Conservation (phyloP, 2,329 filamentous ascomycete genomes). For the Coniochaeta prunicola region DNA sequence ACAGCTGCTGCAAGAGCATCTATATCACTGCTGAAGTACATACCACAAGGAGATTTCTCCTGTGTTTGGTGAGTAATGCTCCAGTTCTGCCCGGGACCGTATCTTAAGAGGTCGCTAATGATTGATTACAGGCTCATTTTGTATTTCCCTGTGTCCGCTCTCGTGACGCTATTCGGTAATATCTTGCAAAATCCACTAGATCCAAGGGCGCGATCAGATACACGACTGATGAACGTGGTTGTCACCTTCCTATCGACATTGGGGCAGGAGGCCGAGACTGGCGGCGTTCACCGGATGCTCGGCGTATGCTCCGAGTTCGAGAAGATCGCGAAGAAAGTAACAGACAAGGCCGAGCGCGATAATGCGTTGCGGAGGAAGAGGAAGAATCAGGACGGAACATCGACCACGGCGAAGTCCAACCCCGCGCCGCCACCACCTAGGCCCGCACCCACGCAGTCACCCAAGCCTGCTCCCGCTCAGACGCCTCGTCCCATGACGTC, state of each 20-base stretch:
- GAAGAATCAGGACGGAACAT: constrained; percentile 55
- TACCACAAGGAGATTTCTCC: constrained; percentile 88
- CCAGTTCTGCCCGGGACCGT: not conserved
- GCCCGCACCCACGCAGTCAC: constrained; percentile 14
- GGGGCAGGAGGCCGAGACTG: constrained; percentile 81
- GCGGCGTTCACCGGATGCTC: constrained; percentile 88
- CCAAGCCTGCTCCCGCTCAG: constrained; percentile 7
- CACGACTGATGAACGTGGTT: constrained; percentile 85
- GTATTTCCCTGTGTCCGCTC: constrained; percentile 92
- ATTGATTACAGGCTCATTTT: constrained; percentile 63
- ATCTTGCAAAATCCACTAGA: constrained; percentile 94
- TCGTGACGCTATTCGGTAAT: constrained; percentile 93
- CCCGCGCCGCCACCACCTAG: constrained; percentile 5
- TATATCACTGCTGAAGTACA: constrained; percentile 90
- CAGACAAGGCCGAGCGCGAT: constrained; percentile 88
- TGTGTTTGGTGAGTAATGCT: constrained; percentile 74
- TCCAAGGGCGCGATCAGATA: constrained; percentile 77
- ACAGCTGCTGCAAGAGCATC: constrained; percentile 89
- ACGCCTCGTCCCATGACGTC: constrained; percentile 22
- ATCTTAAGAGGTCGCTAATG: constrained; percentile 15
- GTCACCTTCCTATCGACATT: constrained; percentile 88
- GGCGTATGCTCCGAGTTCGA: constrained; percentile 95
- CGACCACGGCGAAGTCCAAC: constrained; percentile 6
- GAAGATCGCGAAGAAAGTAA: constrained; percentile 81
- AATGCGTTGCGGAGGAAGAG: constrained; percentile 74